A percentile compares a stretch with the other conserved stretches of the same genome.
Conservation (phyloP, 2,329 filamentous ascomycete genomes). For the Dichotomopilus funicola region DNA sequence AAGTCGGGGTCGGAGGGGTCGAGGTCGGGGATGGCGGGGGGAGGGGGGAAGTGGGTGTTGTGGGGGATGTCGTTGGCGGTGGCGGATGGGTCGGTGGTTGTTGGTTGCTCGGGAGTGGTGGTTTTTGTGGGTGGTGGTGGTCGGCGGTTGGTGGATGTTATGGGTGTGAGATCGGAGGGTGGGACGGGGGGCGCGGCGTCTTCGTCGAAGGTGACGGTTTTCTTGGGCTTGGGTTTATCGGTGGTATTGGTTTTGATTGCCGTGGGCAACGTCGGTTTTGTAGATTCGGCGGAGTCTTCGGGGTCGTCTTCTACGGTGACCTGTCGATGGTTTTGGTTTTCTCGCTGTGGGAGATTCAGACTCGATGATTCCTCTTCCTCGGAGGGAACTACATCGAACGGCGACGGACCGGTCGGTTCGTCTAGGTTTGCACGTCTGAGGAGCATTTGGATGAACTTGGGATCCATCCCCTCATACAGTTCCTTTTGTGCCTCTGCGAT, state of each 20-base stretch:
- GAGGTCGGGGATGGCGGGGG: conserved; percentile 57
- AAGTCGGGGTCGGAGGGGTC: conserved; percentile 80
- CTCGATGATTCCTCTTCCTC: conserved; percentile 2
- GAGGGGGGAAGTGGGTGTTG: conserved; percentile 56
- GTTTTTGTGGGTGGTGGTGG: neutral
- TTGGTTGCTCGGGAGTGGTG: conserved; percentile 14
- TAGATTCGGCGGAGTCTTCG: conserved; percentile 11
- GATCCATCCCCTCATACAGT: conserved; percentile 69
- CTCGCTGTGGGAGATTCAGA: conserved; percentile 7
- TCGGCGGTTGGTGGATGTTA: conserved; percentile 4
- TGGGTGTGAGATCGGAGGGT: conserved; percentile 37
- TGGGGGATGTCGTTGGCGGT: conserved; percentile 31
- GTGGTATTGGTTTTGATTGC: neutral
- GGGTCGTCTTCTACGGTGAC: conserved; percentile 32
- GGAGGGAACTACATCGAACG: conserved; percentile 33
- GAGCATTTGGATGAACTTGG: conserved; percentile 68
- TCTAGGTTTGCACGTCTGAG: conserved; percentile 72
- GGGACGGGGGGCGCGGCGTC: conserved; percentile 37
- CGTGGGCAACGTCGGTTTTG: conserved; percentile 14
- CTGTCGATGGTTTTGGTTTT: conserved; percentile 24
- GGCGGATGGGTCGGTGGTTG: conserved; percentile 26
- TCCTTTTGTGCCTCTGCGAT: conserved; percentile 76
- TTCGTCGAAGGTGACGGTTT: conserved; percentile 35
- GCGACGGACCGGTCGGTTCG: conserved; percentile 48
- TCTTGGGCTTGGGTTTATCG: conserved; percentile 22